Evolutionary conservation across 2,329 filamentous ascomycete species (phyloP), one percentile per base, ranked within the genome.

Genomic region (Cladosporium colombiae): DNA sequence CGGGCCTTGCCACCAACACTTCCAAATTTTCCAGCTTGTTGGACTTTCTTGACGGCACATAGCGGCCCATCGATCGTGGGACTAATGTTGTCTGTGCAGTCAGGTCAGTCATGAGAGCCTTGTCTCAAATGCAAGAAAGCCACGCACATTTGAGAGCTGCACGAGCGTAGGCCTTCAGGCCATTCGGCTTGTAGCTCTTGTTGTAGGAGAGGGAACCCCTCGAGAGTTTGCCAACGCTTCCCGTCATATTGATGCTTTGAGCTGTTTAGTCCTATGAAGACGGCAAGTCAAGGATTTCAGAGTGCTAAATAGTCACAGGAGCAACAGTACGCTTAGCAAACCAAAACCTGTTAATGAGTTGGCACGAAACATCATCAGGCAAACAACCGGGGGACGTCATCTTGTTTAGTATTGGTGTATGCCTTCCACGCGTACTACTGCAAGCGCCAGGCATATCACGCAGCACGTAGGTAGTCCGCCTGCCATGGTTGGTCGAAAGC

Each of bases 1-100:
- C 78, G 80, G 23, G 80, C 76, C 46, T 80, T 82, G n/a, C 84
- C 84, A 29, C 84, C 83, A 13, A 84, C 70, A 14, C 82, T 79
- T 13, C 68, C 65, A 31, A 66, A 69, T 53, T 83, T 79, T 23
- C 82, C 82, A 46, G 81, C 81, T 67, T 86, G 81, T 31, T 82
- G 76, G 64, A 83, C 73, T 37, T 80, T 78, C 33, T 82, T 80
- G 67, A 81, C 76, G 67, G 85, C 80, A 68, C 81, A 82, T 77
- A 86, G 91, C 8, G 87, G 88, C 3, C 89, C 88, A 1, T 84
- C 82, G 68, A 84, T 81, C 65, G 88, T 89, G 46, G 89, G 86
- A 29, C 83, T 77, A 73, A 91, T 87, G 66, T 84, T 82, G 74
- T 85, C 75, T 76, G 65, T 6, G n/a, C 8, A 21, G 29, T 21